Evolutionary conservation across 306 rosid species (phyloP).

Genomic region (Malus orientalis): DNA sequence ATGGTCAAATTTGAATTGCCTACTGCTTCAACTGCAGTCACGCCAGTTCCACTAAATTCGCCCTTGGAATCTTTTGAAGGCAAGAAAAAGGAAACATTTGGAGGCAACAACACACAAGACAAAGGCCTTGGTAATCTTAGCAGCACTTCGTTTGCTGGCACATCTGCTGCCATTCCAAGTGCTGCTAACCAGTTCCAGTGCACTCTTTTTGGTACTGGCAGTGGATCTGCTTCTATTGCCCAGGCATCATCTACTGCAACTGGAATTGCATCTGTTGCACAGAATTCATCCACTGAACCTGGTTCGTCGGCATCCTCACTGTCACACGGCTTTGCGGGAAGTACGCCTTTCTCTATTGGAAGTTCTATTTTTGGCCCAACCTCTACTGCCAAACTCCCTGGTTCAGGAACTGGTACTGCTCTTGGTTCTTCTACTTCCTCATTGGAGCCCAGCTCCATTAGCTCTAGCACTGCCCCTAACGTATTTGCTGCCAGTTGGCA

Average conservation of each 20-base stretch:
- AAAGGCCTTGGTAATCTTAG: slow-evolving; percentile 30
- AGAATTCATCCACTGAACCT: slow-evolving; percentile 37
- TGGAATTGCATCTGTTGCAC: slow-evolving; percentile 39
- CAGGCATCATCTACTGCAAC: slow-evolving; percentile 34
- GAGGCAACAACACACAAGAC: slow-evolving; percentile 37
- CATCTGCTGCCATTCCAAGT: slow-evolving; percentile 11
- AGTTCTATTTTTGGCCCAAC: slow-evolving; percentile 28
- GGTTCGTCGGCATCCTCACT: slow-evolving; percentile 46
- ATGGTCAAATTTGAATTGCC: slow-evolving; percentile 38
- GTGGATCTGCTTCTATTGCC: slow-evolving; percentile 26
- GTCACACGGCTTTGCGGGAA: slow-evolving; percentile 40
- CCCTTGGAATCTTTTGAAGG: slow-evolving; percentile 23
- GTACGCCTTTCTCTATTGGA: neutral
- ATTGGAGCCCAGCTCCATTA: slow-evolving; percentile 30
- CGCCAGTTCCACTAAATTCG: slow-evolving; percentile 25
- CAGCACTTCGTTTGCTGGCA: slow-evolving; percentile 26
- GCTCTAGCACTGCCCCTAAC: slow-evolving; percentile 40
- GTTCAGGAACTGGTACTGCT: slow-evolving; percentile 35
- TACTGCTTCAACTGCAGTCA: slow-evolving; percentile 17
- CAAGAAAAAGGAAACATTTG: slow-evolving; percentile 29
- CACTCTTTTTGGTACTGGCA: slow-evolving; percentile 11
- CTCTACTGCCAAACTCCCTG: slow-evolving; percentile 26
- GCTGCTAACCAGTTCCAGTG: slow-evolving; percentile 31
- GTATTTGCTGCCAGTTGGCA: slow-evolving; percentile 51
- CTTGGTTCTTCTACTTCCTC: slow-evolving; percentile 38